Conservation (phyloP, 805 yeast species). For the Priceomyces fermenticarens region DNA sequence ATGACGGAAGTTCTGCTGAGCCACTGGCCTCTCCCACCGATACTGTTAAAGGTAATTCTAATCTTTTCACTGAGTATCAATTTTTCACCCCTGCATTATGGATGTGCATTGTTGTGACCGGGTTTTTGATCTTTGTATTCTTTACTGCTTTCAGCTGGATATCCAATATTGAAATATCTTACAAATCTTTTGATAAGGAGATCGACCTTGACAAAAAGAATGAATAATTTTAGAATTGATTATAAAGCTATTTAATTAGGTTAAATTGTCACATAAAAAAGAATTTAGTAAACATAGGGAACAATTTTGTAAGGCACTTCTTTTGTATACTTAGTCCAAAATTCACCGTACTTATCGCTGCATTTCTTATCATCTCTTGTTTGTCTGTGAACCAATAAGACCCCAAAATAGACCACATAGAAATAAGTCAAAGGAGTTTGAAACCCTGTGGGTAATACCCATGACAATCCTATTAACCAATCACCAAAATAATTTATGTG, state of each 20-base stretch:
- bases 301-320: conserved; percentile 86
- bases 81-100: conserved; percentile 80
- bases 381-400: conserved; percentile 83
- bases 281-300: conserved; percentile 59
- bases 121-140: conserved; percentile 55
- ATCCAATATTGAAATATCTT: conserved; percentile 67
- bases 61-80: conserved; percentile 61
- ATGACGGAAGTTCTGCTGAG: conserved; percentile 1
- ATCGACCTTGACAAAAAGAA: conserved; percentile 50
- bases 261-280: neutral
- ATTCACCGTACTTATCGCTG: conserved; percentile 74
- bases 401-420: conserved; percentile 79
- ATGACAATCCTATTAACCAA: conserved; percentile 85
- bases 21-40: neutral
- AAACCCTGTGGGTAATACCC: conserved; percentile 90
- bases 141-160: conserved; percentile 70
- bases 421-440: conserved; percentile 82
- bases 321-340: conserved; percentile 80
- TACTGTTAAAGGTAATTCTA: conserved; percentile 18
- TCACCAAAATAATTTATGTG: conserved; percentile 96
- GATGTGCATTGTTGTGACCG: conserved; percentile 67
- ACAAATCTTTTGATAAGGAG: conserved; percentile 77
- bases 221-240: conserved; percentile 20
- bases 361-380: conserved; percentile 90
- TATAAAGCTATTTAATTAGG: too few relatives aligned